These are phyloP conservation scores for Basidioascus undulatus DNA, from an alignment of 768 basidiomycete genomes.

Conservation along the genomic window DNA sequence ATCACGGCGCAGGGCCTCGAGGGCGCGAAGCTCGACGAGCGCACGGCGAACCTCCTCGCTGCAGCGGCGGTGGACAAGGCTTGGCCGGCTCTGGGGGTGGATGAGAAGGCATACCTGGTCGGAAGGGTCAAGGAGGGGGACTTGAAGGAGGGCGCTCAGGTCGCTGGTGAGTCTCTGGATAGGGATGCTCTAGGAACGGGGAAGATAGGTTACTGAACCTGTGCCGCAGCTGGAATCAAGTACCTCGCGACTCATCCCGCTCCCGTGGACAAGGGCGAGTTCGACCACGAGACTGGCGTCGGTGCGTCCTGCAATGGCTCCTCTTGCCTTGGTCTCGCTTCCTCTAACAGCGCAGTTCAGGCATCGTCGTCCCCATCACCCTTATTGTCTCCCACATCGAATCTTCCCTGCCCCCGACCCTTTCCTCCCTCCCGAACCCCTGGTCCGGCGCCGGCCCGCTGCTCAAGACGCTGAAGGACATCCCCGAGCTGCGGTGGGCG, in stretches of 20 bases:
- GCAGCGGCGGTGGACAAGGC: slow-evolving; percentile 38
- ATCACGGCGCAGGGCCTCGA: slow-evolving; percentile 32
- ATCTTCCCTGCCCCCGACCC: slow-evolving; percentile 26
- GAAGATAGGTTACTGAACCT: not conserved
- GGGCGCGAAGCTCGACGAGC: slow-evolving; percentile 39
- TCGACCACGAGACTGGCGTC: slow-evolving; percentile 61
- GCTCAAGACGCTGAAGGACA: slow-evolving; percentile 36
- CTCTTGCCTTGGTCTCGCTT: not conserved
- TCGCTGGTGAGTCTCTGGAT: slow-evolving; percentile 35
- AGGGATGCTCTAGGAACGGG: not conserved
- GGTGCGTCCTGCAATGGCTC: slow-evolving; percentile 50
- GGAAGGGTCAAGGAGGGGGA: slow-evolving; percentile 43
- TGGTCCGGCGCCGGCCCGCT: slow-evolving; percentile 53
- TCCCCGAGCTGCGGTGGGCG: slow-evolving; percentile 52
- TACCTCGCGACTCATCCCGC: slow-evolving; percentile 36
- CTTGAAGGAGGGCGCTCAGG: slow-evolving; percentile 62
- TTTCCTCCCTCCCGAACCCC: slow-evolving; percentile 24
- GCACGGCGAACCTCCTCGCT: slow-evolving; percentile 43
- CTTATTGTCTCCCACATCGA: slow-evolving; percentile 35
- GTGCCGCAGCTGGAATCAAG: slow-evolving; percentile 39
- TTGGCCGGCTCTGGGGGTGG: slow-evolving; percentile 20
- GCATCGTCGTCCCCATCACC: slow-evolving; percentile 46
- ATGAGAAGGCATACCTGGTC: slow-evolving; percentile 38
- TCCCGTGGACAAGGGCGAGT: slow-evolving; percentile 42
- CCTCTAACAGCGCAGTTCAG: slow-evolving; percentile 21